phyloP scores from a whole-genome alignment of 2,329 filamentous ascomycete genomes.

The Pseudogymnoascus sp. region DNA sequence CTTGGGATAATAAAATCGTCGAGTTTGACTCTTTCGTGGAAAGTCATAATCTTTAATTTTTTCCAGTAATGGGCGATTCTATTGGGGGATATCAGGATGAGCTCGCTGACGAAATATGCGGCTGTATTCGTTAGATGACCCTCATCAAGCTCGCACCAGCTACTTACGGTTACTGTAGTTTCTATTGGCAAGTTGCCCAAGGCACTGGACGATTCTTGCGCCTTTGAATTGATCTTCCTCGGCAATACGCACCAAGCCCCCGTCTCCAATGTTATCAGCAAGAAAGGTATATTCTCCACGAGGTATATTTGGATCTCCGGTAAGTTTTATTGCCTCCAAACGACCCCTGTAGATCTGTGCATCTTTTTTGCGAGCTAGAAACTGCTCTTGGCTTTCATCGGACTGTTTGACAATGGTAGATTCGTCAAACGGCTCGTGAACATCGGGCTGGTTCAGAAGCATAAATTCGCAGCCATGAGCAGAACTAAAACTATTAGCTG shows the following conservation, averaged over 20 bases:
- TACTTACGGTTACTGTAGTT: constrained; percentile 64
- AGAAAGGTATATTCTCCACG: constrained; percentile 77
- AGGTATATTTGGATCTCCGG: constrained; percentile 83
- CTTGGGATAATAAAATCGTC: constrained; percentile 36
- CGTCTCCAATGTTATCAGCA: constrained; percentile 63
- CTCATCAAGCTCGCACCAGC: not conserved
- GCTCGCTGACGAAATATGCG: constrained; percentile 62
- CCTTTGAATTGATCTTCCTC: constrained; percentile 63
- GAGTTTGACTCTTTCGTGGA: constrained; percentile 51
- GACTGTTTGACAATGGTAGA: constrained; percentile 33
- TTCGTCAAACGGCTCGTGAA: constrained; percentile 33
- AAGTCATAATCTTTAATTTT: constrained; percentile 50
- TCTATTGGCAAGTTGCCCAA: constrained; percentile 66
- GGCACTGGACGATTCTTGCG: constrained; percentile 61
- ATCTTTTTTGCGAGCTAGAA: constrained; percentile 36
- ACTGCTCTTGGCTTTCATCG: constrained; percentile 39
- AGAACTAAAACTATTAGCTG: constrained; percentile 58
- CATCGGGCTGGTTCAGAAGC: constrained; percentile 65
- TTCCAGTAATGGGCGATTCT: constrained; percentile 77
- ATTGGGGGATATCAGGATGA: constrained; percentile 72
- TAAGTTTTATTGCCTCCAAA: constrained; percentile 80
- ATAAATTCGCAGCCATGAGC: constrained; percentile 85
- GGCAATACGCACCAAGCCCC: constrained; percentile 54
- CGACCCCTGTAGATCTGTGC: constrained; percentile 52
- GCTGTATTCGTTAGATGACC: constrained; percentile 40